Conservation (phyloP, 148 eudicot genomes). For the Chenopodium suecicum region DNA sequence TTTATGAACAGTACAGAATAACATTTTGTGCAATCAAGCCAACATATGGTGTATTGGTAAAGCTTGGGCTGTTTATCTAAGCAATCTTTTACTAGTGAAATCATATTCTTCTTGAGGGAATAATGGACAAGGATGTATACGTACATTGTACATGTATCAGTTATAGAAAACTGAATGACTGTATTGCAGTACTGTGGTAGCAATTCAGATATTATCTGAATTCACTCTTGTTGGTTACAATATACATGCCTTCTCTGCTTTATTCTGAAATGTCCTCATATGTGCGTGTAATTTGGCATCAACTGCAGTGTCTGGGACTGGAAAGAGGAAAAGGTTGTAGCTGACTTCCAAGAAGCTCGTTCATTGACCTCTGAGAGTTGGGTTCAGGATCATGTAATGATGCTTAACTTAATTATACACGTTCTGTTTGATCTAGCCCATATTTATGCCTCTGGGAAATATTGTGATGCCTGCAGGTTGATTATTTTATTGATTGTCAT, state of each 20-base stretch:
- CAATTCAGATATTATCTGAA: background rate
- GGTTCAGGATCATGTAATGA: conserved; percentile 59
- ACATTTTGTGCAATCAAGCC: background rate
- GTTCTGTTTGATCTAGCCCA: background rate
- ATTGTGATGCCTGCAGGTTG: conserved; percentile 51
- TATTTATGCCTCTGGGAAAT: background rate
- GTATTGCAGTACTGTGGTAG: background rate
- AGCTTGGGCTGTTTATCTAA: background rate
- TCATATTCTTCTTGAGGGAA: background rate
- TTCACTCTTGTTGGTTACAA: background rate
- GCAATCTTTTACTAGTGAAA: background rate
- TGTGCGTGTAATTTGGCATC: conserved; percentile 7
- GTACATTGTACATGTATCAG: background rate
- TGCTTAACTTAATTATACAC: background rate
- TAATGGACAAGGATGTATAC: background rate
- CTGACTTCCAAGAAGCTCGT: conserved; percentile 74
- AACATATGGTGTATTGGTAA: background rate
- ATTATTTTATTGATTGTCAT: conserved; percentile 93
- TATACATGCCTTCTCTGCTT: background rate
- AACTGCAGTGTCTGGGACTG: conserved; percentile 76
- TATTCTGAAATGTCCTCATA: background rate
- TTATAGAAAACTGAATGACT: background rate
- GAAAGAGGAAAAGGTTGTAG: conserved; percentile 58
- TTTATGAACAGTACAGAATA: background rate
- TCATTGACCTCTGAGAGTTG: conserved; percentile 76